Evolutionary conservation across 257 asterid species (phyloP).

Genomic region (Voacanga thouarsii): DNA sequence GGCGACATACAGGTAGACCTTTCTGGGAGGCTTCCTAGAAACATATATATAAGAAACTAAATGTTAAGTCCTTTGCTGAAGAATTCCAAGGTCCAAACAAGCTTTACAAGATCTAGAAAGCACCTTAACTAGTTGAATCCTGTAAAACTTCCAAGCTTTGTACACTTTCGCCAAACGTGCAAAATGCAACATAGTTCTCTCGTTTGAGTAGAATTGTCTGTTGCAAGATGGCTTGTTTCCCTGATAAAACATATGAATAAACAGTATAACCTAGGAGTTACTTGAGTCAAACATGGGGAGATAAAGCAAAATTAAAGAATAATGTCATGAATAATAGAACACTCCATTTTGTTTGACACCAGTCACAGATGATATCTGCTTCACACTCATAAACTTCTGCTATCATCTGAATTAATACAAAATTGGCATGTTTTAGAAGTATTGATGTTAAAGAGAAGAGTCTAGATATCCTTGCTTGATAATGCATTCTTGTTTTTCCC

Average conservation of each 20-base stretch:
- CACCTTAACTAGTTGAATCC: constrained; percentile 85
- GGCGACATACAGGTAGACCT: constrained; percentile 92
- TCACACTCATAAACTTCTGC: not conserved
- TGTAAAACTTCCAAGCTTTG: constrained; percentile 90
- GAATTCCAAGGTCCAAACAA: not conserved
- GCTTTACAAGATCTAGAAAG: not conserved
- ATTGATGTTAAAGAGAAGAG: not conserved
- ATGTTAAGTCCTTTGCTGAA: not conserved
- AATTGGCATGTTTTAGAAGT: not conserved
- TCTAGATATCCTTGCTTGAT: not conserved
- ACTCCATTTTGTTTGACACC: not conserved
- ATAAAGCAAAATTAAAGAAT: not conserved
- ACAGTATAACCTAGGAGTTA: not conserved
- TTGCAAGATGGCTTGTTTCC: constrained; percentile 86
- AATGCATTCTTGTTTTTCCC: not conserved
- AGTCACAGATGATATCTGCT: not conserved
- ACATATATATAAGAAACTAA: not conserved
- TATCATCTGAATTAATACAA: not conserved
- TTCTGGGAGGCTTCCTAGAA: constrained; percentile 77
- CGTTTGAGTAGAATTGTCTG: constrained; percentile 81
- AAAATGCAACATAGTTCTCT: constrained; percentile 66
- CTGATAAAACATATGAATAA: constrained; percentile 29
- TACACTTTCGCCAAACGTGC: constrained; percentile 79
- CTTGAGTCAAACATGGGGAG: not conserved
- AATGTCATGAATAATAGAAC: not conserved